Base-by-base conservation (phyloP, 1,139 yeast genomes). In the Kodamaea suecica region DNA sequence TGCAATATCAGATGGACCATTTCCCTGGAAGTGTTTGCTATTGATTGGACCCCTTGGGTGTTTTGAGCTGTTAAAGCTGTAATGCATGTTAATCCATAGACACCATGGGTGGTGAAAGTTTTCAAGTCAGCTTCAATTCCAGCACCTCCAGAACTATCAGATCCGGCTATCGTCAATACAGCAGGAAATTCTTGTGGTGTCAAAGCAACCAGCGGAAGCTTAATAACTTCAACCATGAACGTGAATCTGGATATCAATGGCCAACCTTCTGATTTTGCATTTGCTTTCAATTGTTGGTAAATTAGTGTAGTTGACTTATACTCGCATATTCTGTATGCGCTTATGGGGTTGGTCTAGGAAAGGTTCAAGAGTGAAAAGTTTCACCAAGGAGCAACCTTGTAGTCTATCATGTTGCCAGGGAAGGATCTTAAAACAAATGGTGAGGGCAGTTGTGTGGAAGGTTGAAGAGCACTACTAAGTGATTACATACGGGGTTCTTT, bases 121-220 rank as follows among this genome's bases (percentile, higher is more conserved):
- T 88, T 88, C 35, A 88, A 57, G 55, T 88, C 97, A 0, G 97
- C 97, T 53, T 88, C 97, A 38, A 88, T 80, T 9, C 97, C 97
- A 1, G 97, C 97, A 4, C 97, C 97, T 2, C 97, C 97, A 3
- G 95, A 84, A 33, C 83, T 77, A 54, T 88, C 97, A 0, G 95
- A 83, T 0, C 96, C 95, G 9, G 90, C 90, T 31, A 83, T 69
- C 0, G 87, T 78, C 43, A 82, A 54, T 4, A 81, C 86, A 2
- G 64, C 69, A 0, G 70, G 70, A 7, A 34, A 26, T 10, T 15
- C 20, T 23, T 13, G 12, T 25, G 14, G 25, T 5, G 11, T 12
- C 12, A 10, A 12, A 5, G 17, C 4, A 6, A 13, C 8, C 9
- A 9, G 14, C 10, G 28, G 28, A 12, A 25, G 10, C 14, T 25